Base-by-base conservation (phyloP, 768 basidiomycete genomes). In the Trametes cubensis region DNA sequence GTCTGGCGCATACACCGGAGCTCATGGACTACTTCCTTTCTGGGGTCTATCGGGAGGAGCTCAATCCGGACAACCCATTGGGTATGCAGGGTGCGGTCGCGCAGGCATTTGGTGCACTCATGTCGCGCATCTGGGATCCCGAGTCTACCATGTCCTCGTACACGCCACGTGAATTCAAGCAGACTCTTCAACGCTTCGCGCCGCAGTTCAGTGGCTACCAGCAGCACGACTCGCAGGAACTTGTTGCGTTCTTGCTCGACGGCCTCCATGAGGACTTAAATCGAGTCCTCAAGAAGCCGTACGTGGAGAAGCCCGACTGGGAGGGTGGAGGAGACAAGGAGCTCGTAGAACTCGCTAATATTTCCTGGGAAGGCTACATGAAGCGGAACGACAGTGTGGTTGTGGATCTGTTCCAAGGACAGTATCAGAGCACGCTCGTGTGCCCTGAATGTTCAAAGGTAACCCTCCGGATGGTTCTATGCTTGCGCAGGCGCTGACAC, bases 11-110 rank as follows among this genome's bases (percentile, higher is more conserved):
- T 72, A 92, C 89, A 8, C 83, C 86, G 49, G 95, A 98, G 71
- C 82, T 99, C 23, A 85, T 86, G 13, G 88, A 95, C 54, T 99
- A 99, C 76, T 99, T 99, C 77, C 78, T 95, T 38, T 90, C 85
- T 48, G 92, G 89, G 6, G 85, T 95, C 6, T 98, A 85, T 73
- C 79, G 84, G 67, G 80, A 85, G 25, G 97, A 99, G 73, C 84
- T 99, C 62, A 99, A 99, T 69, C 85, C 84, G 1, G 90, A 93
- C 69, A 99, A 99, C 74, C 97, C 97, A 1, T 86, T 99, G n/a
- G 96, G 97, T 17, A 99, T 98, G 95, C 83, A 87, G 26, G 97
- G 97, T n/a, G 89, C 90, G n/a, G 96, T 99, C 62, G 97, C 97
- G 1, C 85, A 94, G 70, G 85, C 89, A 0, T 98, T 95, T 67